Conservation (phyloP, 176 grass and related monocot species). For the Melocanna baccifera region DNA sequence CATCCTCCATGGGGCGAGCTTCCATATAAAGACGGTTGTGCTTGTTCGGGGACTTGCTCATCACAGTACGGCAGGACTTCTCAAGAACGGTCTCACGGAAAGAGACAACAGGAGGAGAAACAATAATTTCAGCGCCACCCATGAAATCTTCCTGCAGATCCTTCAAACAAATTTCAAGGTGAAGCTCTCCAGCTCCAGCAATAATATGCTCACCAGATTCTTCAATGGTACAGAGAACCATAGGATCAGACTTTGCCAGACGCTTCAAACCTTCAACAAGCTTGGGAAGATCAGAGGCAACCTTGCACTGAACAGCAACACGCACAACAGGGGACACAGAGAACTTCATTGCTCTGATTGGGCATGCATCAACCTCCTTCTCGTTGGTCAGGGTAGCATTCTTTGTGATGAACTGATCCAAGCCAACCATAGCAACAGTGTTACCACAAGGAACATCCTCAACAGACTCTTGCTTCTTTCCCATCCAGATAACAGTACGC, state of each 20-base stretch:
- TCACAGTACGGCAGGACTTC: conserved; percentile 78
- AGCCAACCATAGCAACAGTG: conserved; percentile 74
- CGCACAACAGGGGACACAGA: conserved; percentile 78
- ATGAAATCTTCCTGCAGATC: conserved; percentile 83
- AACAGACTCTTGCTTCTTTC: conserved; percentile 82
- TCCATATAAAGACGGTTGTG: conserved; percentile 92
- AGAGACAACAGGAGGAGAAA: conserved; percentile 69
- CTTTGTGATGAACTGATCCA: conserved; percentile 86
- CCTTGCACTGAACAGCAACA: conserved; percentile 82
- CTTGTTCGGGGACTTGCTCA: conserved; percentile 88
- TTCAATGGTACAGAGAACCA: conserved; percentile 73
- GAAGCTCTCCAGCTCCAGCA: conserved; percentile 78
- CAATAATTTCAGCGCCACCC: conserved; percentile 78
- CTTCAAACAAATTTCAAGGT: conserved; percentile 77
- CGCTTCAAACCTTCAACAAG: conserved; percentile 85
- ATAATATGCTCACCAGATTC: conserved; percentile 91
- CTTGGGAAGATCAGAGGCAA: conserved; percentile 74
- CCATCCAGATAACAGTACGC: conserved; percentile 90
- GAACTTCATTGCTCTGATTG: conserved; percentile 92
- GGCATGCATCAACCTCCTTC: conserved; percentile 69
- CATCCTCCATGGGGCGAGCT: conserved; percentile 61
- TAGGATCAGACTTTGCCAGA: conserved; percentile 76
- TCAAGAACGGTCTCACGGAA: conserved; percentile 90
- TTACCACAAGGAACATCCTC: conserved; percentile 91
- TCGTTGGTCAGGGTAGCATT: conserved; percentile 74